Percentiles rank a stretch among this genome's conserved stretches.
These are phyloP conservation scores for Trichoderma erinaceum DNA, from an alignment of 495 filamentous ascomycete species.

Conservation along the genomic window DNA sequence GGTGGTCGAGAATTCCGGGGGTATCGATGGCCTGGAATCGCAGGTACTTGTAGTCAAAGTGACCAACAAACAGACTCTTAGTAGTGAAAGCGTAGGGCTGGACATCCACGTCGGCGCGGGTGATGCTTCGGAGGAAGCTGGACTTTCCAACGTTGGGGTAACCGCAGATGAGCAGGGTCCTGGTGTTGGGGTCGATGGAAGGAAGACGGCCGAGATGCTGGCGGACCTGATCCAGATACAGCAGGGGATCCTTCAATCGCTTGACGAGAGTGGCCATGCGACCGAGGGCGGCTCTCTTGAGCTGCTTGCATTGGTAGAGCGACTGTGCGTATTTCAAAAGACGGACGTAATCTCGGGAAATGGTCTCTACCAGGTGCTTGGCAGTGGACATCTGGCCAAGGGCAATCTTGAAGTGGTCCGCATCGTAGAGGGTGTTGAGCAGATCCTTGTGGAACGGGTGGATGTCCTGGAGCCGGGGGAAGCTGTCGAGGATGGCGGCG, in stretches of 20 bases:
- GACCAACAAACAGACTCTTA: constrained; percentile 93
- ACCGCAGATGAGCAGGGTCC: constrained; percentile 90
- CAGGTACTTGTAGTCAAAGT: constrained; percentile 98
- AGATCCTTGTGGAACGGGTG: constrained; percentile 84
- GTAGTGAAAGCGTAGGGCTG: constrained; percentile 99
- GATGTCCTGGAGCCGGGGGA: constrained; percentile 89
- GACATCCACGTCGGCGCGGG: constrained; percentile 92
- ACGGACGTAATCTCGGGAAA: constrained; percentile 88
- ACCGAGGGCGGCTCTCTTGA: constrained; percentile 53
- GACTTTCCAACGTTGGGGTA: constrained; percentile 98
- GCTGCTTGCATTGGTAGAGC: constrained; percentile 61
- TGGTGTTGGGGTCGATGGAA: constrained; percentile 93
- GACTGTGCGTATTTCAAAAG: constrained; percentile 87
- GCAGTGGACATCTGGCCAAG: constrained; percentile 93
- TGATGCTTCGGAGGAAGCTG: constrained; percentile 85
- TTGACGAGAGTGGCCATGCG: constrained; percentile 95
- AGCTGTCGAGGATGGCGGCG: constrained; percentile 79
- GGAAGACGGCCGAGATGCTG: constrained; percentile 96
- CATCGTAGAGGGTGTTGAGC: constrained; percentile 67
- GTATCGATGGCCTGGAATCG: constrained; percentile 79
- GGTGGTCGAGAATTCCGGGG: constrained; percentile 94
- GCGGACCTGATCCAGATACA: constrained; percentile 95
- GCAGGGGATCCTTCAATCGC: constrained; percentile 83
- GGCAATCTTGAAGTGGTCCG: constrained; percentile 95
- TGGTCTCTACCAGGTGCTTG: constrained; percentile 92